Base-by-base conservation (phyloP, 768 basidiomycete genomes). In the Termitomyces sp. region DNA sequence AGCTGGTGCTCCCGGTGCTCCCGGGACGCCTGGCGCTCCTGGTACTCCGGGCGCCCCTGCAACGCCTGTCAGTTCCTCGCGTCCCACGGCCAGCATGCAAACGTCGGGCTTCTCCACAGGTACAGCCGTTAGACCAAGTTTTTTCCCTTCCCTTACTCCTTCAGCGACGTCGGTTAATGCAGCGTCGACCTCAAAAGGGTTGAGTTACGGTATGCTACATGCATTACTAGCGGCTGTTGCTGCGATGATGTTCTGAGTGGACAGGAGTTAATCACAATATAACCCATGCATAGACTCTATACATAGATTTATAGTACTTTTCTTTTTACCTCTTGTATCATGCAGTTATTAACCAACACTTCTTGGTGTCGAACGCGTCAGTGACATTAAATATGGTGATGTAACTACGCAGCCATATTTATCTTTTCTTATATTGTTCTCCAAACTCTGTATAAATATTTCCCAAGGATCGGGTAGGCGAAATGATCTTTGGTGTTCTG, bases 211-310 rank as follows among this genome's bases (percentile, higher is more conserved):
- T 0, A 16, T 35, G 9, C 24, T 58, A n/a, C 48, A 54, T 50
- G 53, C 49, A 16, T 43, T 58, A 1, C 12, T 61, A 10, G 60
- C 56, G 18, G 53, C 42, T 20, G n/a, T 55, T 7, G 24, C 46
- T 18, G 60, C 60, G 20, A 53, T 57, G 3, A 45, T 61, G 30
- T 46, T 61, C 13, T 61, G 12, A 53, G n/a, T 1, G 26, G 12
- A 5, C 2, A 8, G 12, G 6, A 5, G 2, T n/a, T 13, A 7
- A 40, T 38, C 4, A 5, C 10, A 2, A 16, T 33, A n/a, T n/a
- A 18, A 4, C 18, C 3, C 14, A n/a, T 38, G 14, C 10, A 38
- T 12, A n/a, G 51, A 52, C 35, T 24, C 1, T 52, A 6, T 18
- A 26, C 16, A 7, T 26, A 36, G 22, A 24, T 22, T 10, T 43